phyloP scores from a whole-genome alignment of 2,329 filamentous ascomycete species.

The Nannizzia gypsea region DNA sequence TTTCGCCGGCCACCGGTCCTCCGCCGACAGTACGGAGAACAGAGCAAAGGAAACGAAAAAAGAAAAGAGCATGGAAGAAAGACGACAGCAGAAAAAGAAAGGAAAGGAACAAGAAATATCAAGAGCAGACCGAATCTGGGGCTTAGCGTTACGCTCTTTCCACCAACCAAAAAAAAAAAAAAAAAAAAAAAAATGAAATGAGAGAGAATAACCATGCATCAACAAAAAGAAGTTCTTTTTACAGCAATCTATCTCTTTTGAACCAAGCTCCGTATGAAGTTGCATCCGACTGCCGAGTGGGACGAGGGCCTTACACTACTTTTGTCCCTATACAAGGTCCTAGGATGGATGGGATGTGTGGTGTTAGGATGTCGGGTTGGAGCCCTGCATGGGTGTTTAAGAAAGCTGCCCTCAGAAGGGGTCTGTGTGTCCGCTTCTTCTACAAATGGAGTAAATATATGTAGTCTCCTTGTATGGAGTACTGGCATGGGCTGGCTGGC shows the following conservation, averaged over 20 bases:
- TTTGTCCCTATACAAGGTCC: no score
- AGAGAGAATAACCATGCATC: not conserved
- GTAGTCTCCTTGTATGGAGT: not conserved
- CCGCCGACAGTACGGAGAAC: not conserved
- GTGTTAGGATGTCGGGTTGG: not conserved
- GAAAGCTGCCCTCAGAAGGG: not conserved
- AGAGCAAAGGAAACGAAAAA: not conserved
- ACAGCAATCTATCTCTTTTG: not conserved
- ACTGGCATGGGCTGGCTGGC: not conserved
- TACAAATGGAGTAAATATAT: not conserved
- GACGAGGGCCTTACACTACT: not conserved
- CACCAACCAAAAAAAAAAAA: not conserved
- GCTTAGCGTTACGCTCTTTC: not conserved
- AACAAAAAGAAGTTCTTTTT: not conserved
- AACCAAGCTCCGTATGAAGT: constrained; percentile 4
- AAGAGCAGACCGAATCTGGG: not conserved
- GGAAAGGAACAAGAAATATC: not conserved
- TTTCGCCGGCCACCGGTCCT: not conserved
- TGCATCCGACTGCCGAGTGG: not conserved
- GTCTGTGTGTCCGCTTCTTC: not conserved
- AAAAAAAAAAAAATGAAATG: no score
- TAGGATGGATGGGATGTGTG: not conserved
- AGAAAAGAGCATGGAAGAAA: not conserved
- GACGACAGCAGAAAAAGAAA: not conserved
- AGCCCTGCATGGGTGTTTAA: not conserved